Conservation (phyloP, 2,329 filamentous ascomycete genomes). For the Pseudohalonectria lignicola region DNA sequence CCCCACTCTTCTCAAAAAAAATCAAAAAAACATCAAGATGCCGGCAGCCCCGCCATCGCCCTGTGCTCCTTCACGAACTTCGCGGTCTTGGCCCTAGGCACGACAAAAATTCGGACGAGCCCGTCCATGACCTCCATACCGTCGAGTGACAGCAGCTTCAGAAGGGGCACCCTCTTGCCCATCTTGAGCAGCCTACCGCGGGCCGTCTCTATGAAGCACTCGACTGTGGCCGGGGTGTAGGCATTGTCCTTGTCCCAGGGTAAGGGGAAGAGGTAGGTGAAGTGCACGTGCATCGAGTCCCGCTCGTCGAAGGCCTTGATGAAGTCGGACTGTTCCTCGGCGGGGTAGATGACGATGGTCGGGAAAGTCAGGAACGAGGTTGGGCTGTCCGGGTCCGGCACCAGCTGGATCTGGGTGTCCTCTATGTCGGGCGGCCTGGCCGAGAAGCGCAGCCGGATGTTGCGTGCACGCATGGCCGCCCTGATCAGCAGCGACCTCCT, state of each 20-base stretch:
- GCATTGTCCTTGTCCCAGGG: slow-evolving; percentile 74
- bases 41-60: too few species aligned
- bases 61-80: slow-evolving; percentile 79
- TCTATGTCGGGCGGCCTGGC: slow-evolving; percentile 74
- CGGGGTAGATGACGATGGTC: slow-evolving; percentile 73
- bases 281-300: slow-evolving; percentile 63
- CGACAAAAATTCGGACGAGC: slow-evolving; percentile 69
- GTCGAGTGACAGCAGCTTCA: slow-evolving; percentile 59
- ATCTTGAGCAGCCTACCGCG: slow-evolving; percentile 77
- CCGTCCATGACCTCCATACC: slow-evolving; percentile 84
- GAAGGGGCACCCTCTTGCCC: slow-evolving; percentile 69
- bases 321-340: slow-evolving; percentile 75
- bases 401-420: slow-evolving; percentile 62
- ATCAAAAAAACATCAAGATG: too few species aligned
- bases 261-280: slow-evolving; percentile 75
- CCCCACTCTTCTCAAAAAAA: too few species aligned
- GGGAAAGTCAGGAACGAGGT: slow-evolving; percentile 66
- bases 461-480: slow-evolving; percentile 56
- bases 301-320: slow-evolving; percentile 78
- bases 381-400: slow-evolving; percentile 57
- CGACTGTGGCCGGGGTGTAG: slow-evolving; percentile 57
- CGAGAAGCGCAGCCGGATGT: slow-evolving; percentile 57
- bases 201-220: slow-evolving; percentile 81
- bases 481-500: slow-evolving; percentile 50
- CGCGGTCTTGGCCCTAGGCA: slow-evolving; percentile 59